These are phyloP conservation scores for Trichoderma asperelloides DNA, from an alignment of 495 filamentous ascomycete genomes.

Conservation along the genomic window DNA sequence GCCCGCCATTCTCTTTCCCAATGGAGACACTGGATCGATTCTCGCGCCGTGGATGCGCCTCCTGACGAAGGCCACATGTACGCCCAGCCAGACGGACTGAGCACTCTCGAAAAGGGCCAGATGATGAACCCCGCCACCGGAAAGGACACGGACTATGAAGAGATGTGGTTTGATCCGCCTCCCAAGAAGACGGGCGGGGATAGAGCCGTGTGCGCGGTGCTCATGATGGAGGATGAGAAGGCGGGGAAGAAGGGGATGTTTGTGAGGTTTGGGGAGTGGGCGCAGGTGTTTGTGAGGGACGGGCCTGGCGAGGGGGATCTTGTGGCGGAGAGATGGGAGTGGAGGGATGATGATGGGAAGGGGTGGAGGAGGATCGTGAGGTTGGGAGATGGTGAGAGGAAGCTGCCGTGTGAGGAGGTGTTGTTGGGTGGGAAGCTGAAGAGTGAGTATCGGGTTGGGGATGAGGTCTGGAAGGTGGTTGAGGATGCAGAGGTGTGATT, in stretches of 20 bases:
- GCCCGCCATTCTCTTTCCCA: slow-evolving; percentile 18
- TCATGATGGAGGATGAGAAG: slow-evolving; percentile 23
- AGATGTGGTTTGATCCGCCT: slow-evolving; percentile 36
- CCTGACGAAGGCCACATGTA: slow-evolving; percentile 45
- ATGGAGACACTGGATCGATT: slow-evolving; percentile 49
- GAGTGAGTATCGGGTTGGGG: not conserved
- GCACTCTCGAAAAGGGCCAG: slow-evolving; percentile 38
- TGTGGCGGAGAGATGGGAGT: slow-evolving; percentile 36
- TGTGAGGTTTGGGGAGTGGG: slow-evolving; percentile 38
- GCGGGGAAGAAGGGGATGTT: slow-evolving; percentile 30
- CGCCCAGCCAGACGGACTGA: slow-evolving; percentile 24
- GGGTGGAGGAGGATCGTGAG: slow-evolving; percentile 2
- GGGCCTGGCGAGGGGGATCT: slow-evolving; percentile 20
- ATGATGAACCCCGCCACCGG: slow-evolving; percentile 41
- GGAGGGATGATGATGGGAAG: slow-evolving; percentile 13
- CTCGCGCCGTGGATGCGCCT: slow-evolving; percentile 25
- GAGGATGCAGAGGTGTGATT: not conserved
- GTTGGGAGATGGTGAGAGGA: not conserved
- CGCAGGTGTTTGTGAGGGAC: slow-evolving; percentile 35
- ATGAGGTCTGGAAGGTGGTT: not conserved
- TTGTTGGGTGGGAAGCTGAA: not conserved
- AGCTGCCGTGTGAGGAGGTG: not conserved
- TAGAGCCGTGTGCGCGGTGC: slow-evolving; percentile 21
- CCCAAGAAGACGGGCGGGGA: slow-evolving; percentile 15
- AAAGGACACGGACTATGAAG: slow-evolving; percentile 39